These are phyloP conservation scores for Daldinia sp. DNA, from an alignment of 2,329 filamentous ascomycete genomes.

Conservation along the genomic window DNA sequence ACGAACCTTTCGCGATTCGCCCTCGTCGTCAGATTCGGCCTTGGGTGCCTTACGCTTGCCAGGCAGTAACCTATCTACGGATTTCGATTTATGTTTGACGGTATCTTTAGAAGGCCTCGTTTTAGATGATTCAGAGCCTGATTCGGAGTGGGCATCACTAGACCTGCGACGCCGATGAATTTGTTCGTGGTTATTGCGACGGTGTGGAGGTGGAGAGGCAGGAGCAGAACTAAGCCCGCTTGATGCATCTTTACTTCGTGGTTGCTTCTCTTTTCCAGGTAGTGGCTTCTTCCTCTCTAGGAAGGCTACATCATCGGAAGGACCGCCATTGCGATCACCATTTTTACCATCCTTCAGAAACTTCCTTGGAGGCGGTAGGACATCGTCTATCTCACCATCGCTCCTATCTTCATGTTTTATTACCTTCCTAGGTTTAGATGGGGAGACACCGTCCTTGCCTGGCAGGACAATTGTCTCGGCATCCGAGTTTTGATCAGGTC, in stretches of 20 bases:
- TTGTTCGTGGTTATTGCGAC: slow-evolving; percentile 38
- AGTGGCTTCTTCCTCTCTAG: slow-evolving; percentile 62
- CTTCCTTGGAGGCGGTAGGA: slow-evolving; percentile 47
- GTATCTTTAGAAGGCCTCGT: slow-evolving; percentile 55
- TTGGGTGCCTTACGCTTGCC: slow-evolving; percentile 64
- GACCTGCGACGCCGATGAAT: slow-evolving; percentile 53
- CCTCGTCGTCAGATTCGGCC: slow-evolving; percentile 66
- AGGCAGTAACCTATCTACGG: slow-evolving; percentile 56
- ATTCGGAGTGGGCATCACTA: slow-evolving; percentile 55
- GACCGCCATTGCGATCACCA: slow-evolving; percentile 41
- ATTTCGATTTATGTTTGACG: slow-evolving; percentile 58
- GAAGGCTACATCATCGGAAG: slow-evolving; percentile 48
- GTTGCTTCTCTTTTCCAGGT: slow-evolving; percentile 53
- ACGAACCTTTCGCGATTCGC: slow-evolving; percentile 61
- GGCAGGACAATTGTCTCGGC: slow-evolving; percentile 76
- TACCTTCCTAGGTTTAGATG: slow-evolving; percentile 68
- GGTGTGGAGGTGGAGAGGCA: slow-evolving; percentile 59
- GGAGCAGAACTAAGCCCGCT: slow-evolving; percentile 68
- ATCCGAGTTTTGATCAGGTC: slow-evolving; percentile 70
- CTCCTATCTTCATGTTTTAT: slow-evolving; percentile 71
- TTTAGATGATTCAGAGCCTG: slow-evolving; percentile 63
- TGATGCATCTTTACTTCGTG: slow-evolving; percentile 59
- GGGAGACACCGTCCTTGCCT: slow-evolving; percentile 70
- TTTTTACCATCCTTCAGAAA: slow-evolving; percentile 49
- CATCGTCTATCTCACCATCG: slow-evolving; percentile 60